Evolutionary conservation across 805 yeast genomes (phyloP).

Genomic region (Alloascoidea africana): DNA sequence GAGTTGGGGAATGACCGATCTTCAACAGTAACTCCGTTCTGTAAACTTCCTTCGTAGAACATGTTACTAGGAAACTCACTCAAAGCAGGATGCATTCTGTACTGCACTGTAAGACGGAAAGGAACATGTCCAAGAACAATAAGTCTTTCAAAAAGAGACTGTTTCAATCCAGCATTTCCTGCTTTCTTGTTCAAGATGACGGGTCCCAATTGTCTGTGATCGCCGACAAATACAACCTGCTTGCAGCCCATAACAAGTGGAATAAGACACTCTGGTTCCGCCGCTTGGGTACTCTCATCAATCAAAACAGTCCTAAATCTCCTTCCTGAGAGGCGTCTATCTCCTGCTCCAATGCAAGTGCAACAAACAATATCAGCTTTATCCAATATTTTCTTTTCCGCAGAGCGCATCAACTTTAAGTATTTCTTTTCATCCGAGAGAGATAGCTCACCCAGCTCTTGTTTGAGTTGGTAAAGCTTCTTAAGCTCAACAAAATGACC

Average conservation of each 20-base stretch:
- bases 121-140: conserved; percentile 75
- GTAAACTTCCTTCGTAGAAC: conserved; percentile 86
- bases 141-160: conserved; percentile 78
- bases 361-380: conserved; percentile 71
- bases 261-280: conserved; percentile 83
- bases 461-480: conserved; percentile 40
- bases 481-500: conserved; percentile 26
- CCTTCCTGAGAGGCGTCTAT: conserved; percentile 35
- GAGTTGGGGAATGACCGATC: conserved; percentile 41
- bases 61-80: conserved; percentile 81
- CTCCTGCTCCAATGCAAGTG: conserved; percentile 91
- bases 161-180: conserved; percentile 73
- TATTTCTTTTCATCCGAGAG: conserved; percentile 33
- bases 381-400: conserved; percentile 35
- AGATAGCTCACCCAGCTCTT: conserved; percentile 57
- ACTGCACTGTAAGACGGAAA: conserved; percentile 77
- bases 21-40: conserved; percentile 77
- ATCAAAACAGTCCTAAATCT: conserved; percentile 68
- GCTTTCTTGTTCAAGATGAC: conserved; percentile 71
- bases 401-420: conserved; percentile 23
- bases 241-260: conserved; percentile 84
- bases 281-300: conserved; percentile 89
- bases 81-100: conserved; percentile 85
- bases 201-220: conserved; percentile 92
- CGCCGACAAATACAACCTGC: conserved; percentile 85